Conservation (phyloP, 768 basidiomycete species). For the Trametes cinnabarina region DNA sequence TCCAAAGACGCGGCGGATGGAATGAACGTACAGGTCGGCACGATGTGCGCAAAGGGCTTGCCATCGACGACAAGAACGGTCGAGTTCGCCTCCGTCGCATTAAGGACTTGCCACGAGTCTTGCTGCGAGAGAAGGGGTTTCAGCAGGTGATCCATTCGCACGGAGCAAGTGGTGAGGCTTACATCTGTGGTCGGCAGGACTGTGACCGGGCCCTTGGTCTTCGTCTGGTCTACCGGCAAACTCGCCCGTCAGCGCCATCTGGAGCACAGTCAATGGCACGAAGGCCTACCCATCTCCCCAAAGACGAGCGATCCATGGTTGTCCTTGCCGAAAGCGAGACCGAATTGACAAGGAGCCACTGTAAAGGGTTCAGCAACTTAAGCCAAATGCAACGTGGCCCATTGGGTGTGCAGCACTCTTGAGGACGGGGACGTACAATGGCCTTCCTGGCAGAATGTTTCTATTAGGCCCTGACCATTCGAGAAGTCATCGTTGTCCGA, state of each 20-base stretch:
- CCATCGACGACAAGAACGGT: constrained; percentile 9
- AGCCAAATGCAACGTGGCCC: too few species aligned
- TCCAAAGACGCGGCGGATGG: neutral
- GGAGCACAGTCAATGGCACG: neutral
- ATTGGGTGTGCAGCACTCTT: too few species aligned
- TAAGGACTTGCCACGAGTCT: constrained; percentile 9
- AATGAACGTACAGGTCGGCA: constrained; percentile 1
- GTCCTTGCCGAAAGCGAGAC: neutral
- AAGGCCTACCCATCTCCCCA: constrained; percentile 1
- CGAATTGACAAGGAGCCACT: constrained; percentile 16
- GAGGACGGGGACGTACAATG: neutral
- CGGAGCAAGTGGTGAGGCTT: neutral
- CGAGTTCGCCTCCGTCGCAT: constrained; percentile 3
- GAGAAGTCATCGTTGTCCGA: constrained; percentile 13
- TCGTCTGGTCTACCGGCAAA: constrained; percentile 1
- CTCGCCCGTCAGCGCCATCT: too few species aligned
- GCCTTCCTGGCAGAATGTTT: constrained; percentile 11
- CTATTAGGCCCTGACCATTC: constrained; percentile 6
- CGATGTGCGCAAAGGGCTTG: constrained; percentile 8
- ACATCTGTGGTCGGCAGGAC: neutral
- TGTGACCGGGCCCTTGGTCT: constrained; percentile 4
- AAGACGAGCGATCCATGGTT: constrained; percentile 2
- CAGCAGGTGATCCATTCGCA: neutral
- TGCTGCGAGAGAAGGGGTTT: neutral
- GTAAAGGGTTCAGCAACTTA: too few species aligned